Conservation (phyloP, 768 basidiomycete species). For the Amanita inopinata region DNA sequence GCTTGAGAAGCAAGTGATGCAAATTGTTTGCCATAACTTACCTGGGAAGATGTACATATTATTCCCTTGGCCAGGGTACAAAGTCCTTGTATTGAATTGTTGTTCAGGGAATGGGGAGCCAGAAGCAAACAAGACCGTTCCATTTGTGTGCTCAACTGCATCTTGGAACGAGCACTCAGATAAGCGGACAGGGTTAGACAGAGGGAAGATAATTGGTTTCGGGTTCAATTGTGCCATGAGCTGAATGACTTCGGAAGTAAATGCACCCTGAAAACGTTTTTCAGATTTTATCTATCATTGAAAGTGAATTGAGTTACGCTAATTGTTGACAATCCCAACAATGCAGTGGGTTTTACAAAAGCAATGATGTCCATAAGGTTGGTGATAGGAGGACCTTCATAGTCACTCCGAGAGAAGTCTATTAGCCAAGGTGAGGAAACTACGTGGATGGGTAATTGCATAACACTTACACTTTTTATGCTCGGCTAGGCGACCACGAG, state of each 20-base stretch:
- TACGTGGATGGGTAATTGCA: neutral
- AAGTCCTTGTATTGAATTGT: constrained; percentile 39
- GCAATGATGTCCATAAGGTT: constrained; percentile 70
- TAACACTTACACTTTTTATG: constrained; percentile 66
- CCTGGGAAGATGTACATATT: constrained; percentile 87
- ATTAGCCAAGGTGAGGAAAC: constrained; percentile 7
- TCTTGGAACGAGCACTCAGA: constrained; percentile 77
- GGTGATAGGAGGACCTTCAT: constrained; percentile 65
- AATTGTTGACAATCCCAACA: constrained; percentile 85
- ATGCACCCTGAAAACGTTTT: constrained; percentile 44
- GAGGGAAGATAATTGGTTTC: constrained; percentile 85
- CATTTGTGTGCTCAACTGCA: constrained; percentile 62
- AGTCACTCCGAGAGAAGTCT: constrained; percentile 81
- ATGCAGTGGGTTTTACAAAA: constrained; percentile 78
- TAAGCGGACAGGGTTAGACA: constrained; percentile 80
- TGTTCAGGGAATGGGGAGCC: constrained; percentile 78
- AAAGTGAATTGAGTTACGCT: constrained; percentile 27
- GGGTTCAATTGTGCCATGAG: constrained; percentile 73
- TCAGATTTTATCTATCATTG: neutral
- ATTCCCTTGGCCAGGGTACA: constrained; percentile 86
- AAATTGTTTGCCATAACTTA: constrained; percentile 16
- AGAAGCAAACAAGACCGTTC: constrained; percentile 75
- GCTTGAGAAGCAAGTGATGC: constrained; percentile 15
- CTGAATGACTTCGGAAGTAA: constrained; percentile 59
- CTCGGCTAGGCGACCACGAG: constrained; percentile 63